Conservation (phyloP, 1,284 basidiomycete genomes). For the Fomitiporia mediterranea region DNA sequence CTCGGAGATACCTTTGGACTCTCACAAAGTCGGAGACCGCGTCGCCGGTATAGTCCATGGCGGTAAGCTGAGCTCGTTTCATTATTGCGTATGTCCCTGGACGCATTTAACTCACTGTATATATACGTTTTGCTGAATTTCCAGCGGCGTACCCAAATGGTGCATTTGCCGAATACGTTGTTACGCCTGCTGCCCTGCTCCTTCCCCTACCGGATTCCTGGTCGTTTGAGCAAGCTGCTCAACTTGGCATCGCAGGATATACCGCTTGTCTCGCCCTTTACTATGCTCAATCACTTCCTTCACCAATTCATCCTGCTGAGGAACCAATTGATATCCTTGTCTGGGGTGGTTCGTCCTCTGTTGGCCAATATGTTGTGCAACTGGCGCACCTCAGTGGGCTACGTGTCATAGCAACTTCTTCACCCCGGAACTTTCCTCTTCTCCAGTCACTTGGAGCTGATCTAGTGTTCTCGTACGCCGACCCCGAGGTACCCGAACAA, state of each 20-base stretch:
- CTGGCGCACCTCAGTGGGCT: constrained; percentile 35
- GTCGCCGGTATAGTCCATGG: constrained; percentile 44
- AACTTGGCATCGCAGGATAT: constrained; percentile 25
- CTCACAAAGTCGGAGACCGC: constrained; percentile 37
- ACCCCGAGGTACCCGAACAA: constrained; percentile 24
- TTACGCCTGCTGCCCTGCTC: constrained; percentile 26
- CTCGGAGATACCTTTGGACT: constrained; percentile 25
- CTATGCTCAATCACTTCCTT: constrained; percentile 23
- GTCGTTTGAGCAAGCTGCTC: constrained; percentile 30
- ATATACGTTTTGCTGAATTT: neutral
- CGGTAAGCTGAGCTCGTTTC: constrained; percentile 23
- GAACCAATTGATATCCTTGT: constrained; percentile 30
- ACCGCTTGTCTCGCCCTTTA: constrained; percentile 26
- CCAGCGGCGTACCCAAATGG: constrained; percentile 10
- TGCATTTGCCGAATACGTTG: constrained; percentile 21
- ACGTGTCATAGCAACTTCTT: constrained; percentile 38
- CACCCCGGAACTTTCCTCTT: constrained; percentile 35
- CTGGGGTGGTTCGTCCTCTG: constrained; percentile 38
- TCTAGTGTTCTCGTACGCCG: constrained; percentile 33
- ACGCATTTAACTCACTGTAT: constrained; percentile 27
- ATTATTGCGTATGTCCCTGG: neutral
- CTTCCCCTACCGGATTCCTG: constrained; percentile 30
- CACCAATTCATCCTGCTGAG: constrained; percentile 20
- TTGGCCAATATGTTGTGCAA: constrained; percentile 40
- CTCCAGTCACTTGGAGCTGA: constrained; percentile 38